Evolutionary conservation across 2,329 filamentous ascomycete species (phyloP), one percentile per base, ranked within the genome.

Genomic region (Mollisiaceae sp.): DNA sequence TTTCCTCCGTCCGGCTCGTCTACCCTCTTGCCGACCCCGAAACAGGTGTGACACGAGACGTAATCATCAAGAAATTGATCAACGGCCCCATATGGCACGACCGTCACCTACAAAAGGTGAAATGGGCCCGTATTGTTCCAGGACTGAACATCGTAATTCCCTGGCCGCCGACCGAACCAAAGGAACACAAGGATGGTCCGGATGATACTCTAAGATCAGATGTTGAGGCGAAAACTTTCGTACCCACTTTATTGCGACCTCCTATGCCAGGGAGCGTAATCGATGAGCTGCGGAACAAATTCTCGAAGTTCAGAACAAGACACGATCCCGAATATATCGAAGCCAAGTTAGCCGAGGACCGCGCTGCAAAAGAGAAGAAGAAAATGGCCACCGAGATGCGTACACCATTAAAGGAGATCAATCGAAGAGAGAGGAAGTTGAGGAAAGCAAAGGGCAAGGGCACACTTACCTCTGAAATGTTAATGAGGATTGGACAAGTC

Each of bases 241-340:
- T 89, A 62, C 93, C 94, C n/a, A 91, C 88, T 41, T 82, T 98
- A 27, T 82, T 93, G 35, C 82, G 85, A 18, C 85, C 91, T 32
- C 94, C 94, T 15, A 92, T 97, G 85, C 93, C 94, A 5, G 79
- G 83, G 36, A 80, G 79, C n/a, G 85, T 97, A 43, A 85, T 97
- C 70, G 89, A 97, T 77, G 94, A 98, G 82, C 83, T 98, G 75
- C 86, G 93, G 75, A 90, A 91, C 82, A 90, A 89, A 76, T 97
- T 89, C 84, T 91, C 89, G 72, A 87, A 85, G 73, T 95, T 94
- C 86, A 85, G 93, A 74, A 93, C 89, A 61, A 84, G 92, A 57
- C 92, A 97, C 80, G 91, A 93, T 69, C 81, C 85, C 55, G 90
- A 90, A 77, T 97, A 90, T 76, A 78, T 94, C 60, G 82, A 82